Base-by-base conservation (phyloP, 1,284 basidiomycete species). In the Neolentinus lepideus region DNA sequence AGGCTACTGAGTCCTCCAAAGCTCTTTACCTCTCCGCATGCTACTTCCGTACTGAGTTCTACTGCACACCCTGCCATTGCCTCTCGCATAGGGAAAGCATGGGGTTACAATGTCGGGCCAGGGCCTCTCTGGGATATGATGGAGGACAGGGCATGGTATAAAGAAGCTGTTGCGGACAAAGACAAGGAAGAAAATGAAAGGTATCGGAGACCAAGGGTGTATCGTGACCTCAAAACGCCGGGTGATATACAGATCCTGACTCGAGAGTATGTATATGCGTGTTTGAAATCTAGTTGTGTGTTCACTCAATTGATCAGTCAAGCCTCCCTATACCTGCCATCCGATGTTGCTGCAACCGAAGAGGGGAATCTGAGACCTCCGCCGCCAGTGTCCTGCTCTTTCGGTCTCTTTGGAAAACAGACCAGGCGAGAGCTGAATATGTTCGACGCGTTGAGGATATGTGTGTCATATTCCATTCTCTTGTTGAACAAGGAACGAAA, bases 131-230 rank as follows among this genome's bases (percentile, higher is more conserved):
- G 86, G 83, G 80, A 88, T 54, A 67, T 90, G 33, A 69, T 80
- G 45, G 87, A 92, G 63, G 90, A 93, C 61, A 68, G 86, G 53
- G 80, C 78, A 0, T 92, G 85, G 80, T 90, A 76, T 66, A 90
- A 88, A 63, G 90, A 92, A 64, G 75, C 78, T 16, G 58, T 65
- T 35, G 53, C 60, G 16, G 60, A 60, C 0, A 66, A 64, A 0
- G 61, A 63, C 6, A 67, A 71, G 31, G 60, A 69, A 19, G 72
- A 72, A 57, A 62, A 61, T 8, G 84, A 85, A 60, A 69, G 66
- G 12, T 70, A 66, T 45, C 72, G 80, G 25, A 73, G 85, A 56
- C 86, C 85, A 1, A 75, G 72, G 56, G 87, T 88, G 2, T 76
- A 88, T 63, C 57, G 66, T 35, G 66, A 71, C 35, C 54, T 86